Base-by-base conservation (phyloP, 257 asterid genomes). In the Echium plantagineum region DNA sequence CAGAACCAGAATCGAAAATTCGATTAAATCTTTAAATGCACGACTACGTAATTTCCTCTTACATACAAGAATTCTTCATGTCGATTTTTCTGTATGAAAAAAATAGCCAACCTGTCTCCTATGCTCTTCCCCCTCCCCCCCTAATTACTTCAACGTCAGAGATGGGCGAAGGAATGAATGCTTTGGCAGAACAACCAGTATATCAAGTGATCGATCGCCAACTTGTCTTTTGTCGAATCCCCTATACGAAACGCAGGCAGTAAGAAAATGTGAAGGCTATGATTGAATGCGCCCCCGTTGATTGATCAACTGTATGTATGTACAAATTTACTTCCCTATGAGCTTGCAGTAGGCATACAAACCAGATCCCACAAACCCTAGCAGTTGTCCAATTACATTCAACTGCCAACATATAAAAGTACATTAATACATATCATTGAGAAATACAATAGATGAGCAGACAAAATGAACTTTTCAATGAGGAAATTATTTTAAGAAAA, bases 361-460 rank as follows among this genome's bases (percentile, higher is more conserved):
- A 51, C 82, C 94, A 4, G 97, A 86, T 22, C 97, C 97, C 52
- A 79, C 18, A 80, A 86, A 86, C 59, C 97, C 89, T 21, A 89
- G 66, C 55, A 84, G 74, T 65, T 89, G 97, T 63, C 97, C 97
- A 5, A 70, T 60, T 7, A 89, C 85, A 64, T 89, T 89, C 77
- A 86, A 60, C 97, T 89, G 94, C 81, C 74, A 69, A 12, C 49
- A 42, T 42, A 42, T 42, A 13, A 42, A 42, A 42, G 16, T 42
- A 52, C 18, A 10, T 19, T 31, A n/a, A 22, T 17, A 16, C 17
- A 6, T 12, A 30, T 57, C 21, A 21, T 17, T 15, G 4, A 13
- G 26, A 21, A 26, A n/a, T 42, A 16, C 49, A 42, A 17, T 42
- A 42, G 16, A 42, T 13, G 10, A 42, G 38, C 65, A 18, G 22